Base-by-base conservation (phyloP, 805 yeast species). In the Candida qinlingensis region DNA sequence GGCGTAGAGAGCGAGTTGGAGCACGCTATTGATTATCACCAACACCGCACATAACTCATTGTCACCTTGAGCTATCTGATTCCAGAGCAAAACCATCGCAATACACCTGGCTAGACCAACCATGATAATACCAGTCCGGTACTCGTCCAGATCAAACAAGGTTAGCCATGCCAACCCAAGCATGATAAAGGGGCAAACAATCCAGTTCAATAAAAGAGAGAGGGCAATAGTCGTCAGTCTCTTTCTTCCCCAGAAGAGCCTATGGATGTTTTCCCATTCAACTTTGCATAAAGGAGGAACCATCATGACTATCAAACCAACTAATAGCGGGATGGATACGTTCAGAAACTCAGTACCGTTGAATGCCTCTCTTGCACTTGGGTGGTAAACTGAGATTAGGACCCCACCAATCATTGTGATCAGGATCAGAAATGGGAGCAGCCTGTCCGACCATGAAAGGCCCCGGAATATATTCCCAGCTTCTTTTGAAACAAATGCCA, bases 31-130 rank as follows among this genome's bases (percentile, higher is more conserved):
- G 40, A 76, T 58, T 6, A 76, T 62, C 3, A 80, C 83, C n/a
- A 79, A 54, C 7, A 76, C 55, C 4, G 79, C 80, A 61, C 85
- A 79, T 39, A 76, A 59, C 38, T 68, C 69, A 41, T 64, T 62
- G 56, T 78, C 80, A 6, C 84, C 84, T 7, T 64, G 71, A 3
- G 83, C 79, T 13, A 80, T 64, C 31, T 75, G 72, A 56, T 75
- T 79, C 85, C 84, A 79, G 29, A 79, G 59, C 44, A 80, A 62
- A 1, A 79, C 85, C 84, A 80, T 79, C 26, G 84, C 85, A 53
- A 79, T 78, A 57, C 85, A 79, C 49, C 84, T 63, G 6, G 82
- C 84, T 35, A 76, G 48, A 1, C 85, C 85, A 41, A 80, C 76
- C 75, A 80, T 72, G 31, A 80, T 76, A n/a, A 80, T 68, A 2